These are phyloP conservation scores for Breynia disticha DNA, from an alignment of 441 rosid species.

Conservation along the genomic window DNA sequence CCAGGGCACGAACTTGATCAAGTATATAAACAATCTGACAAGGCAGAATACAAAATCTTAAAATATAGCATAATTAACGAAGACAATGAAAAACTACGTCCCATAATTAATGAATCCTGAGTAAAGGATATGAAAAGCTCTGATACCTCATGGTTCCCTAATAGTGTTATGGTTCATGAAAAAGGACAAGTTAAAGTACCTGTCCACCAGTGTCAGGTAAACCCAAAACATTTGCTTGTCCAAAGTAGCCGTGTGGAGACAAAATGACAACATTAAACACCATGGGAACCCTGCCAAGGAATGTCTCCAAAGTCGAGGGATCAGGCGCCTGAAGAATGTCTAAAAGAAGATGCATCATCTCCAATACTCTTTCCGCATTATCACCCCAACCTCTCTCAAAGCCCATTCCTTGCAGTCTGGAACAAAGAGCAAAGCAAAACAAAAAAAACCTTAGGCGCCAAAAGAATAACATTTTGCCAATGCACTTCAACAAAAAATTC, in stretches of 20 bases:
- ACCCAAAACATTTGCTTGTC: constrained; percentile 98
- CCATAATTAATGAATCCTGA: no score
- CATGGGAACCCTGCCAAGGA: constrained; percentile 91
- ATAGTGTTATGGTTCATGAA: no score
- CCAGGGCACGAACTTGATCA: constrained; percentile 96
- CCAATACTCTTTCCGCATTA: constrained; percentile 57
- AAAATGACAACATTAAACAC: constrained; percentile 86
- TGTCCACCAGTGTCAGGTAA: constrained; percentile 99
- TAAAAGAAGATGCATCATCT: constrained; percentile 73
- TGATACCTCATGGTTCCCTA: no score
- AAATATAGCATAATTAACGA: no score
- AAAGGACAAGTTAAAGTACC: no score
- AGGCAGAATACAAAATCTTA: no score
- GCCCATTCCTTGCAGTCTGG: constrained; percentile 80
- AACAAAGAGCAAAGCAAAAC: neutral
- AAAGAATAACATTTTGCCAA: no score
- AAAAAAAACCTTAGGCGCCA: neutral
- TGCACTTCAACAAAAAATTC: no score
- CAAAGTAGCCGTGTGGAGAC: constrained; percentile 95
- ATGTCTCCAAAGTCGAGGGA: constrained; percentile 77
- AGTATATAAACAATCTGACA: constrained; percentile 93
- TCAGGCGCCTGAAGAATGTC: constrained; percentile 98
- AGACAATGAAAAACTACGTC: no score
- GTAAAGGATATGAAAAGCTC: no score
- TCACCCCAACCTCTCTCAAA: constrained; percentile 99